These are phyloP conservation scores for Trichoderma polysporum DNA, from an alignment of 2,329 filamentous ascomycete genomes.

Conservation along the genomic window DNA sequence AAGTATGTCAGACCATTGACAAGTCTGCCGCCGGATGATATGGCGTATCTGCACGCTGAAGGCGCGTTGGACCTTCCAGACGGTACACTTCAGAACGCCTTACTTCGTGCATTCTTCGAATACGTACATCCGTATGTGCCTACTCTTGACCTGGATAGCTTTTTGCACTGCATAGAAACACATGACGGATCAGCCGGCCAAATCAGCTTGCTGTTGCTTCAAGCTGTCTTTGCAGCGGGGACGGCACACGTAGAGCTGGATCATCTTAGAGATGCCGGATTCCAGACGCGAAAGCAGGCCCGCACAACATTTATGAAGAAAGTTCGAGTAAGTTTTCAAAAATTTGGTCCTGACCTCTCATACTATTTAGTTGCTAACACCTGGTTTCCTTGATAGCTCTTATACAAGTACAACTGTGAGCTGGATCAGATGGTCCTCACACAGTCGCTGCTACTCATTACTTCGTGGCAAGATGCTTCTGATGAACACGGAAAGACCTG, in stretches of 20 bases:
- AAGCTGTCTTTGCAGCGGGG: slow-evolving; percentile 6
- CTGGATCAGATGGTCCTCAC: slow-evolving; percentile 17
- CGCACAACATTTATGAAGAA: slow-evolving; percentile 1
- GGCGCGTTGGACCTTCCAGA: slow-evolving; percentile 9
- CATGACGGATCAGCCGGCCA: slow-evolving; percentile 9
- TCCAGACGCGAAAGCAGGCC: slow-evolving; percentile 1
- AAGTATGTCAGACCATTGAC: slow-evolving; percentile 7
- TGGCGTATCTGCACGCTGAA: slow-evolving; percentile 1
- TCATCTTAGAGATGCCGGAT: neutral
- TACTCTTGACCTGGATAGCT: slow-evolving; percentile 9
- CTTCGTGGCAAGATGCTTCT: slow-evolving; percentile 12
- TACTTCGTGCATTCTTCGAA: slow-evolving; percentile 11
- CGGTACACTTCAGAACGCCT: neutral
- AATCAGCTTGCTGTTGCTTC: slow-evolving; percentile 3
- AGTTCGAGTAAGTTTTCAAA: neutral
- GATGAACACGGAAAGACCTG: slow-evolving; percentile 16
- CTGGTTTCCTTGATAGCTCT: neutral
- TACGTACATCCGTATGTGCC: slow-evolving; percentile 8
- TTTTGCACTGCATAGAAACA: slow-evolving; percentile 1
- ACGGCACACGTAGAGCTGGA: slow-evolving; percentile 13
- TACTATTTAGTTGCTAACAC: neutral
- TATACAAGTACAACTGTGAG: slow-evolving; percentile 15
- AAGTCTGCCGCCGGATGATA: slow-evolving; percentile 11
- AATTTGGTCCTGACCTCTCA: neutral
- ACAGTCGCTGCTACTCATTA: slow-evolving; percentile 7